A percentile compares a stretch with the other conserved stretches of the same genome.
Evolutionary conservation across 1,139 yeast genomes (phyloP).

Genomic region (Candida frijolesensis): DNA sequence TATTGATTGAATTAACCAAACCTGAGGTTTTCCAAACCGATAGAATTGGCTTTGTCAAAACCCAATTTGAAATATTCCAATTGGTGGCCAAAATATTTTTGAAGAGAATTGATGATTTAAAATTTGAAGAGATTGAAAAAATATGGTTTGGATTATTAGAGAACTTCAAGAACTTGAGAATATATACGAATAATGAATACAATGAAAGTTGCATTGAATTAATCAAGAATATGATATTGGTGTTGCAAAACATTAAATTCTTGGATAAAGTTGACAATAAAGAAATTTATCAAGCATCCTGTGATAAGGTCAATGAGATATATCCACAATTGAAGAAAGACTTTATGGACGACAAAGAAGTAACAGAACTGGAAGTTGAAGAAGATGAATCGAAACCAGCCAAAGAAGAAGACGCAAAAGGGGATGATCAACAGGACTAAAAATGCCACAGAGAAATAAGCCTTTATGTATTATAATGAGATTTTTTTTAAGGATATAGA

Average conservation of each 20-base stretch:
- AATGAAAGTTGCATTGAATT: constrained; percentile 64
- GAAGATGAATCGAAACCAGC: constrained; percentile 6
- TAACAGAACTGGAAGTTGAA: background rate
- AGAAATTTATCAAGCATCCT: constrained; percentile 36
- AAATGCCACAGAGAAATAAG: background rate
- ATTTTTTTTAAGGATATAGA: background rate
- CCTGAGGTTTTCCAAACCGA: constrained; percentile 71
- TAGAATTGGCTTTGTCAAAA: constrained; percentile 59
- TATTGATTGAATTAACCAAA: constrained; percentile 65
- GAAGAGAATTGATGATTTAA: constrained; percentile 39
- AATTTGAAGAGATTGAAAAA: constrained; percentile 24
- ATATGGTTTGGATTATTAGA: constrained; percentile 44
- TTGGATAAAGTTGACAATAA: constrained; percentile 23
- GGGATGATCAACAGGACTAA: background rate
- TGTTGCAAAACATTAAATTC: constrained; percentile 32
- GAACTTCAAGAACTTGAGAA: constrained; percentile 30
- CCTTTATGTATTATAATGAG: background rate
- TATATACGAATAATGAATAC: constrained; percentile 27
- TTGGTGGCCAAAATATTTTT: constrained; percentile 73
- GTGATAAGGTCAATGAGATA: constrained; percentile 46
- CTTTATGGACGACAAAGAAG: constrained; percentile 13
- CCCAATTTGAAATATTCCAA: constrained; percentile 67
- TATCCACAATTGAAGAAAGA: constrained; percentile 47
- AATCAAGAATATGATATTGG: constrained; percentile 58
- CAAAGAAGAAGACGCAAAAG: constrained; percentile 6